These are phyloP conservation scores for Dipteronia dyeriana DNA, from an alignment of 345 rosid genomes.

Conservation along the genomic window DNA sequence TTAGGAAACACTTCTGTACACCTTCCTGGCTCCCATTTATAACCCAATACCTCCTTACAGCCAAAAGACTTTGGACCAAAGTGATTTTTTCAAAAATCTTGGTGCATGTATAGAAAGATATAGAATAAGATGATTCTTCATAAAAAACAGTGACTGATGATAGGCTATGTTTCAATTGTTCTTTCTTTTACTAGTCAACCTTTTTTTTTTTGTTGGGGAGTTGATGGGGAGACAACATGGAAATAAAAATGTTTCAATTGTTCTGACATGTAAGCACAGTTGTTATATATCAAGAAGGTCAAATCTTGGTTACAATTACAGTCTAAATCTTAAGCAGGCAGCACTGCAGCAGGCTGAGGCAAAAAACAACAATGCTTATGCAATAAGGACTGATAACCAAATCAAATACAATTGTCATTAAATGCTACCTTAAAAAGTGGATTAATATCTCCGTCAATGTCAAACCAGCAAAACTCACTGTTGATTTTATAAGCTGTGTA, in stretches of 20 bases:
- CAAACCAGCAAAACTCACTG: constrained; percentile 85
- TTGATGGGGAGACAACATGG: background rate
- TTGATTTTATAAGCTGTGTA: constrained; percentile 84
- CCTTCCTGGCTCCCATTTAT: background rate
- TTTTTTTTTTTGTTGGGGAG: background rate
- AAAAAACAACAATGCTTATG: background rate
- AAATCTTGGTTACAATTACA: background rate
- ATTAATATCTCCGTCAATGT: constrained; percentile 90
- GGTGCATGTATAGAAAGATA: background rate
- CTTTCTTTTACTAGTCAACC: background rate
- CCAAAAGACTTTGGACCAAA: constrained; percentile 2
- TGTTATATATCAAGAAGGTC: background rate
- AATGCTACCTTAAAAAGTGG: constrained; percentile 86
- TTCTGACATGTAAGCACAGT: background rate
- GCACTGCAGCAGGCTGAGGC: background rate
- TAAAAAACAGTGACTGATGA: background rate
- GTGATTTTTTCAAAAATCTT: background rate
- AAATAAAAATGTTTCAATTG: background rate
- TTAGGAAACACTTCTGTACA: background rate
- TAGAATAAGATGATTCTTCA: background rate
- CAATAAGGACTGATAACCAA: background rate
- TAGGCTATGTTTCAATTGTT: constrained; percentile 1
- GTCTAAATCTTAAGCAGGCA: constrained; percentile 14
- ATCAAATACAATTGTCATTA: background rate
- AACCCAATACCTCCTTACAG: background rate